Evolutionary conservation across 1,139 yeast genomes (phyloP).

Genomic region (Nakaseomyces kungkrabaensis): DNA sequence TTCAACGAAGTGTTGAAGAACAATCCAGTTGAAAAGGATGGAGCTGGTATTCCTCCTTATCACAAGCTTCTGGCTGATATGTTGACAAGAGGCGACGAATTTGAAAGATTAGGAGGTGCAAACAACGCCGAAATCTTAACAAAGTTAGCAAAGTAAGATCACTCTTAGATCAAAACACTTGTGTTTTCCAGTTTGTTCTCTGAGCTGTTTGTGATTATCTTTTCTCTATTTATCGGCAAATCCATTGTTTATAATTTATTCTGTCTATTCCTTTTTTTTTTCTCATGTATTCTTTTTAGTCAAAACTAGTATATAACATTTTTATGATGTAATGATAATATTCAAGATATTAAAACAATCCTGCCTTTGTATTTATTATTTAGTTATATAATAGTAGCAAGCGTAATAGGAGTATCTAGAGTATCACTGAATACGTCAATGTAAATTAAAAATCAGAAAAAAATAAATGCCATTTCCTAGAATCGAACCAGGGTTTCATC

Average conservation of each 20-base stretch:
- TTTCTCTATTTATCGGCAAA: not conserved
- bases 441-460: not conserved
- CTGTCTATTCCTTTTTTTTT: not conserved
- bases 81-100: constrained; percentile 41
- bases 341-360: not conserved
- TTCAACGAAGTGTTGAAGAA: constrained; percentile 41
- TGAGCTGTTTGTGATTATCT: not conserved
- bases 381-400: no score
- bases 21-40: constrained; percentile 35
- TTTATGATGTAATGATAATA: not conserved
- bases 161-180: no score
- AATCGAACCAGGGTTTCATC: constrained; percentile 9
- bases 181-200: not conserved
- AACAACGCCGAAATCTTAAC: constrained; percentile 35
- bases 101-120: constrained; percentile 43
- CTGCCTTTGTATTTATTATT: no score
- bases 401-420: no score
- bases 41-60: constrained; percentile 53
- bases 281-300: not conserved
- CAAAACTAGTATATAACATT: not conserved
- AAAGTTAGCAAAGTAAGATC: constrained; percentile 24
- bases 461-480: constrained; percentile 7
- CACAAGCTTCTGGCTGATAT: constrained; percentile 40
- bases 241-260: not conserved
- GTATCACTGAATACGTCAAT: no score